Evolutionary conservation across 2,329 filamentous ascomycete species (phyloP), one percentile per base, ranked within the genome.

Genomic region (Beauveria varroae): DNA sequence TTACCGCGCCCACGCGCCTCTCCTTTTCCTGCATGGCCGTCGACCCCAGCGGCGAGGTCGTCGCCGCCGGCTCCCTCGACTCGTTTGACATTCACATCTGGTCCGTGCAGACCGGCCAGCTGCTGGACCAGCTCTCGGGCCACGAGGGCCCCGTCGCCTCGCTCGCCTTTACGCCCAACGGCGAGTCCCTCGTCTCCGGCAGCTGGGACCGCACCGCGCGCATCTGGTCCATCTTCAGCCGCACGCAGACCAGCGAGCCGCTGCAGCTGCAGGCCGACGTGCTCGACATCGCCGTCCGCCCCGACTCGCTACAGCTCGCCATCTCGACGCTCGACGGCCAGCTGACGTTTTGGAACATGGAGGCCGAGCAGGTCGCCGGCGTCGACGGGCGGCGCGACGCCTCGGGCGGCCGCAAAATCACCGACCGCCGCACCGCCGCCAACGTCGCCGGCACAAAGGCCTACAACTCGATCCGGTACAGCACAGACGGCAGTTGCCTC

Each of bases 51-150:
- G 95, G 95, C 58, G 96, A 99, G 74, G 90, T 99, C 9, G 90
- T 99, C 3, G 96, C 93, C 63, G 95, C 95, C 10, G 95, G 93
- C 2, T 98, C 93, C 1, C 81, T 96, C 18, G 95, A 99, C 73
- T 96, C 93, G 5, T 98, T 97, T 66, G 93, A 98, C 70, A 91
- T 99, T 57, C 93, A 99, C 75, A 90, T 99, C 64, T 99, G 95
- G 95, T 97, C 91, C 5, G 96, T 99, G 4, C 95, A 99, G 72
- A 99, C 93, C 0, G 95, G 95, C 3, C 95, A 99, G 73, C 80
- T 99, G 20, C 85, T 99, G 6, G 95, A 99, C 72, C 89, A 89
- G 66, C 80, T 99, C 26, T 84, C 93, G 7, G 96, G 95, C 1
- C 95, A 99, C 67, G 93, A 99, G 76, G 95, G 93, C 0, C 95